phyloP scores from a whole-genome alignment of 2,329 filamentous ascomycete genomes.

The Colletotrichum somersetense region DNA sequence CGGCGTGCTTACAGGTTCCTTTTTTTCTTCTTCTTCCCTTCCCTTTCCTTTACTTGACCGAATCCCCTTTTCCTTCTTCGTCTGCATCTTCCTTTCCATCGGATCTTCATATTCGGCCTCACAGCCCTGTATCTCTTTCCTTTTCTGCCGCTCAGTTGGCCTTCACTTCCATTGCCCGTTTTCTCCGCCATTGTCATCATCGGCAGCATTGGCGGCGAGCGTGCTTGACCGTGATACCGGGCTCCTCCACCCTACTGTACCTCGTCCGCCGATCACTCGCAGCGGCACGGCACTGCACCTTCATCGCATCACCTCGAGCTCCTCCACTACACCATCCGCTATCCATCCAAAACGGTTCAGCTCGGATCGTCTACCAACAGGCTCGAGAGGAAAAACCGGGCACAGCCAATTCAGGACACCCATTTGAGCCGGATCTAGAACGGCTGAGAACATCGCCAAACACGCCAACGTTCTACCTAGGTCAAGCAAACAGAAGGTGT shows the following conservation, averaged over 20 bases:
- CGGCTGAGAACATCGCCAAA: background rate
- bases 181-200: slow-evolving; percentile 1
- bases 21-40: background rate
- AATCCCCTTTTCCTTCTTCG: background rate
- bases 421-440: slow-evolving; percentile 8
- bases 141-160: background rate
- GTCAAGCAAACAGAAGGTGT: slow-evolving; percentile 1
- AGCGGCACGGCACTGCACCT: slow-evolving; percentile 36
- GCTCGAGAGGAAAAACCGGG: background rate
- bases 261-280: slow-evolving; percentile 30
- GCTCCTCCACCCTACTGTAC: slow-evolving; percentile 23
- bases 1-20: background rate
- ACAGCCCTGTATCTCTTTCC: background rate
- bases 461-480: slow-evolving; percentile 4
- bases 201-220: slow-evolving; percentile 13
- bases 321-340: slow-evolving; percentile 20
- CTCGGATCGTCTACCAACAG: slow-evolving; percentile 5
- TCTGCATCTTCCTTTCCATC: background rate
- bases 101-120: background rate
- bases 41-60: background rate
- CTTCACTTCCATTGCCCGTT: background rate
- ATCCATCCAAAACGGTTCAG: slow-evolving; percentile 13
- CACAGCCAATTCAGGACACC: slow-evolving; percentile 14
- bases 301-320: background rate
- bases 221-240: slow-evolving; percentile 32